phyloP scores from a whole-genome alignment of 148 eudicot genomes.

The Nepenthes gracilis region DNA sequence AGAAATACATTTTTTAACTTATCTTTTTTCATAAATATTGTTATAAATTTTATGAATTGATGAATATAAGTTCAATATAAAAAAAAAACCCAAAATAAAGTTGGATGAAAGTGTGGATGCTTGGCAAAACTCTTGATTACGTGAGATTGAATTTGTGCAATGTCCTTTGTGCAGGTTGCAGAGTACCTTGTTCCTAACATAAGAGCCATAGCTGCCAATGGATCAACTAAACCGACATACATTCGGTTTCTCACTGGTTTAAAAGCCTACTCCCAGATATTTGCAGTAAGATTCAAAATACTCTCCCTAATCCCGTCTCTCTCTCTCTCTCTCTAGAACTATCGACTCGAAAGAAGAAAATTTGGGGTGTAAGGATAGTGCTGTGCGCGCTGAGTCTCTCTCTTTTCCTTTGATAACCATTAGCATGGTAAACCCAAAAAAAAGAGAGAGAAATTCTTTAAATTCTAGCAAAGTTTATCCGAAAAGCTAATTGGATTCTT shows the following conservation, averaged over 20 bases:
- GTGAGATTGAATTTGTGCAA: background rate
- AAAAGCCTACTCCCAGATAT: constrained; percentile 95
- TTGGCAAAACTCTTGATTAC: background rate
- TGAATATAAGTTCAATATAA: no score
- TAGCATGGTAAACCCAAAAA: no score
- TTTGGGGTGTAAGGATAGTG: background rate
- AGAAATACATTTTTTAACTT: no score
- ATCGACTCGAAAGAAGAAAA: background rate
- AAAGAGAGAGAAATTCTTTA: no score
- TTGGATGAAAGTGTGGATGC: no score
- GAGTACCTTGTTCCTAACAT: constrained; percentile 81
- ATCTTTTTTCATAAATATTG: no score
- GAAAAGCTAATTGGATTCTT: background rate
- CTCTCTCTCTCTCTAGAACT: background rate
- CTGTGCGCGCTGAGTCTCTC: no score
- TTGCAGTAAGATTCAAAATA: constrained; percentile 22
- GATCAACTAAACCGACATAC: constrained; percentile 80
- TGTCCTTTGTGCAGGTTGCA: constrained; percentile 50
- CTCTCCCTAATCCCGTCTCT: background rate
- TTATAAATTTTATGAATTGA: no score
- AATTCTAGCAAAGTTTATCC: background rate
- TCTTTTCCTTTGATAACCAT: no score
- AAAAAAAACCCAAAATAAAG: no score
- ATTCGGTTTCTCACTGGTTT: constrained; percentile 83
- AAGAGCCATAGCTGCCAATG: constrained; percentile 59